Conservation (phyloP, 2,329 filamentous ascomycete species). For the Microsporum canis region DNA sequence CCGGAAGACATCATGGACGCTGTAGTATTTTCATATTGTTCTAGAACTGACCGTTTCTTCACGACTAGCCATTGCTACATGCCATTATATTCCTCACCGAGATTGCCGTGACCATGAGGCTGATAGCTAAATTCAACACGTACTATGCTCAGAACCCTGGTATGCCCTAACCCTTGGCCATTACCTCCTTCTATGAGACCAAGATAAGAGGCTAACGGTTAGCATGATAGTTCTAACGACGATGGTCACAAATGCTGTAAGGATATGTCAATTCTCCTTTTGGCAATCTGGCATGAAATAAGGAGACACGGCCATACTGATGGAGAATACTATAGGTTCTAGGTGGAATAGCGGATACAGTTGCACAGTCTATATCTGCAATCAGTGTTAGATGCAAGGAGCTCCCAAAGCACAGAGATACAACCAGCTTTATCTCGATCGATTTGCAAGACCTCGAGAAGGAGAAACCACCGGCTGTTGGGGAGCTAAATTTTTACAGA, state of each 20-base stretch:
- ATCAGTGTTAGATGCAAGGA: slow-evolving; percentile 53
- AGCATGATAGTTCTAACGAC: slow-evolving; percentile 67
- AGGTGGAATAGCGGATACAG: slow-evolving; percentile 89
- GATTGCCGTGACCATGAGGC: slow-evolving; percentile 70
- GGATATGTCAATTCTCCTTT: slow-evolving; percentile 21
- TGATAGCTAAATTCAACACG: slow-evolving; percentile 79
- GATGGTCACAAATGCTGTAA: slow-evolving; percentile 94
- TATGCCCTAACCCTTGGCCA: slow-evolving; percentile 32
- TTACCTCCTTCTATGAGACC: not conserved
- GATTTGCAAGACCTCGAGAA: slow-evolving; percentile 80
- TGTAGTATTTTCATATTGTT: not conserved
- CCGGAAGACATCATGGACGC: not conserved
- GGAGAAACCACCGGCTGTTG: slow-evolving; percentile 56
- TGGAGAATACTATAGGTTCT: slow-evolving; percentile 47
- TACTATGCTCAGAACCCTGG: slow-evolving; percentile 86
- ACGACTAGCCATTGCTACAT: slow-evolving; percentile 69
- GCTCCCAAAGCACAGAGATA: slow-evolving; percentile 43
- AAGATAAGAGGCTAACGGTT: not conserved
- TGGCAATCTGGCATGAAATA: not conserved
- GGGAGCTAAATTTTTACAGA: slow-evolving; percentile 55
- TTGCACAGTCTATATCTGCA: slow-evolving; percentile 83
- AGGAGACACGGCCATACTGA: not conserved
- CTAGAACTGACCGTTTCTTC: slow-evolving; percentile 8
- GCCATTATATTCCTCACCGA: slow-evolving; percentile 74
- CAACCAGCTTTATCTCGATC: slow-evolving; percentile 63